phyloP scores from a whole-genome alignment of 2,329 filamentous ascomycete species.

The Fusarium robinianum region DNA sequence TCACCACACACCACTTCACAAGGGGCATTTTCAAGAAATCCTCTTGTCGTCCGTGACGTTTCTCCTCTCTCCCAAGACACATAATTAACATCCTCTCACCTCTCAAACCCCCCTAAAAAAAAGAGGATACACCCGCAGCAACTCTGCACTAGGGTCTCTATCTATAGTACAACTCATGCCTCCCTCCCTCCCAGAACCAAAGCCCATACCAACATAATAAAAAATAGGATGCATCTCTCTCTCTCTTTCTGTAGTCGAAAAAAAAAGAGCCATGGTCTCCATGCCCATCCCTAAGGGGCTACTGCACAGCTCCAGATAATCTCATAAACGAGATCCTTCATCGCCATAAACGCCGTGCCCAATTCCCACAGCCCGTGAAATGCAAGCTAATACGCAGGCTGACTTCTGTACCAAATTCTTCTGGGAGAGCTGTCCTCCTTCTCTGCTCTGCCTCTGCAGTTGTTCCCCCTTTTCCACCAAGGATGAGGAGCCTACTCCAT shows the following conservation, averaged over 20 bases:
- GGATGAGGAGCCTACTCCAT: constrained; percentile 42
- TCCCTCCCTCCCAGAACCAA: constrained; percentile 2
- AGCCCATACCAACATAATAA: constrained; percentile 8
- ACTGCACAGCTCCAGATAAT: constrained; percentile 42
- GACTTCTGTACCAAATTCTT: constrained; percentile 6
- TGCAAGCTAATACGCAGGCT: constrained; percentile 14
- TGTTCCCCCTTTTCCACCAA: not conserved
- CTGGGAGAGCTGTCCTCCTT: constrained; percentile 9
- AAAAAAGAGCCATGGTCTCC: constrained; percentile 13
- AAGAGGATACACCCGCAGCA: too few relatives aligned
- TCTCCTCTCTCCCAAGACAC: too few relatives aligned
- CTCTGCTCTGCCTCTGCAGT: not conserved
- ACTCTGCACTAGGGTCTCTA: too few relatives aligned
- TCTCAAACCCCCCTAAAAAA: too few relatives aligned
- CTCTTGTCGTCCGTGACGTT: too few relatives aligned
- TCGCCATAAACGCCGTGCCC: constrained; percentile 42
- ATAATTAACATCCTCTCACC: too few relatives aligned
- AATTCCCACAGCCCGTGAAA: constrained; percentile 20
- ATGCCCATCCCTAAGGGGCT: constrained; percentile 12
- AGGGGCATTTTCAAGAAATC: too few relatives aligned
- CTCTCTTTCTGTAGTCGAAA: constrained; percentile 5
- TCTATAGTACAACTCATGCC: not conserved
- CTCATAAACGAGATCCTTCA: constrained; percentile 39
- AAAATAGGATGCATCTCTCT: constrained; percentile 14
- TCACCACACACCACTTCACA: too few relatives aligned